These are phyloP conservation scores for Sugiyamaella smithiae DNA, from an alignment of 805 yeast species.

Conservation along the genomic window DNA sequence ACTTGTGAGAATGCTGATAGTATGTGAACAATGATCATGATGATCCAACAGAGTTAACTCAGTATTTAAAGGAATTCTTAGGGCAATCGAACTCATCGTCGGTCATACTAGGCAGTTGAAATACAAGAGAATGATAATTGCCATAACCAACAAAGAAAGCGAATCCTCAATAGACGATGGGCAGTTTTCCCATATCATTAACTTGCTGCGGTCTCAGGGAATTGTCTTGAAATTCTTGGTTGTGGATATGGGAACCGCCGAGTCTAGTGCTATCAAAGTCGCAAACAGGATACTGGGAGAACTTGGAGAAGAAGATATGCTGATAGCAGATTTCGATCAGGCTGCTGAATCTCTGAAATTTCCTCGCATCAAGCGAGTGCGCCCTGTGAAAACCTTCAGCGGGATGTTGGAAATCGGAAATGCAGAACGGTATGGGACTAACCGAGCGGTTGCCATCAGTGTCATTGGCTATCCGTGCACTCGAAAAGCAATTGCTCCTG, in stretches of 20 bases:
- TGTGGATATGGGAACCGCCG: constrained; percentile 11
- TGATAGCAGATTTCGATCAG: neutral
- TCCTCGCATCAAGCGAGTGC: constrained; percentile 39
- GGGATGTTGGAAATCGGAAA: constrained; percentile 52
- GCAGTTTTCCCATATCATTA: constrained; percentile 5
- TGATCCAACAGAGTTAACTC: constrained; percentile 2
- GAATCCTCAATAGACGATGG: constrained; percentile 8
- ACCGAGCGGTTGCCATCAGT: constrained; percentile 26
- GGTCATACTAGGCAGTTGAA: constrained; percentile 28
- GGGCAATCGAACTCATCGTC: constrained; percentile 38
- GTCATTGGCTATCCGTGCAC: constrained; percentile 24
- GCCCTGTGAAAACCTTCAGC: constrained; percentile 46
- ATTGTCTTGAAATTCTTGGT: constrained; percentile 22
- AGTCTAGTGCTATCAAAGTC: neutral
- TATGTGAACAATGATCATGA: neutral
- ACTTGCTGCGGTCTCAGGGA: constrained; percentile 12
- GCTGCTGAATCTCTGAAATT: constrained; percentile 17
- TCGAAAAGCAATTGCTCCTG: constrained; percentile 17
- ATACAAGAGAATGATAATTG: constrained; percentile 39
- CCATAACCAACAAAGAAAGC: constrained; percentile 33
- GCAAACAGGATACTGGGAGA: neutral
- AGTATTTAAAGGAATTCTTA: constrained; percentile 28
- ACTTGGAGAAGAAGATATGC: neutral
- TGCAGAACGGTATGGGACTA: constrained; percentile 31
- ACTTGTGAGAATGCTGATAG: constrained; percentile 12